Percentiles rank a stretch among this genome's conserved stretches.
Evolutionary conservation across 129 eudicot species (phyloP).

Genomic region (Pulicaria dysenterica): DNA sequence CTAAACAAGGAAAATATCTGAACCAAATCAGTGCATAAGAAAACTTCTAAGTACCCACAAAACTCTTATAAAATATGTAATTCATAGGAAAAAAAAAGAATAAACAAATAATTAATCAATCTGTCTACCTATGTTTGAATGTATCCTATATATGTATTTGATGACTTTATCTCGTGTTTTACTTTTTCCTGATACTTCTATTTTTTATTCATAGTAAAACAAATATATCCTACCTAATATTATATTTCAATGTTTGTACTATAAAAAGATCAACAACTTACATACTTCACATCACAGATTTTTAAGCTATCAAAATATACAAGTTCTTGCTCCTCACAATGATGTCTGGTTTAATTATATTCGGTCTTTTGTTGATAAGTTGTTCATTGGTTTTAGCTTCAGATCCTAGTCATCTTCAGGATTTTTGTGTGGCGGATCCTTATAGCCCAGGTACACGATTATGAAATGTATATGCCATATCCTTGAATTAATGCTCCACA

Average conservation of each 20-base stretch:
- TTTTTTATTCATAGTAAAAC: too few species aligned
- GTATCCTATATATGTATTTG: constrained; percentile 1
- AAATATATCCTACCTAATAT: not conserved
- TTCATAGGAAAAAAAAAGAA: too few species aligned
- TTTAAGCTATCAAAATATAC: not conserved
- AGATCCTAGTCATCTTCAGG: constrained; percentile 41
- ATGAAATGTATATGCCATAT: too few species aligned
- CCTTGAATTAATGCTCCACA: not conserved
- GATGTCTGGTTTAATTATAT: constrained; percentile 26
- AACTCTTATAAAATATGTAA: too few species aligned
- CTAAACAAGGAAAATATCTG: too few species aligned
- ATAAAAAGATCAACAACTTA: constrained; percentile 20
- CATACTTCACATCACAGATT: constrained; percentile 9
- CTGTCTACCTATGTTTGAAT: too few species aligned
- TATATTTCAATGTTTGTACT: not conserved
- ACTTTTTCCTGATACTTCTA: too few species aligned
- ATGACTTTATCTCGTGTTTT: constrained; percentile 24
- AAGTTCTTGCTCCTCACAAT: not conserved
- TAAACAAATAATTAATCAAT: too few species aligned
- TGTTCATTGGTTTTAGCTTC: constrained; percentile 29
- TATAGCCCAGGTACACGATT: constrained; percentile 18
- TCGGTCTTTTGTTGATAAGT: constrained; percentile 16
- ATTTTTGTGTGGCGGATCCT: constrained; percentile 39
- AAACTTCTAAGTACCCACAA: too few species aligned
- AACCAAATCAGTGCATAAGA: too few species aligned